Base-by-base conservation (phyloP, 2,329 filamentous ascomycete genomes). In the Pestalotiopsis sp. region DNA sequence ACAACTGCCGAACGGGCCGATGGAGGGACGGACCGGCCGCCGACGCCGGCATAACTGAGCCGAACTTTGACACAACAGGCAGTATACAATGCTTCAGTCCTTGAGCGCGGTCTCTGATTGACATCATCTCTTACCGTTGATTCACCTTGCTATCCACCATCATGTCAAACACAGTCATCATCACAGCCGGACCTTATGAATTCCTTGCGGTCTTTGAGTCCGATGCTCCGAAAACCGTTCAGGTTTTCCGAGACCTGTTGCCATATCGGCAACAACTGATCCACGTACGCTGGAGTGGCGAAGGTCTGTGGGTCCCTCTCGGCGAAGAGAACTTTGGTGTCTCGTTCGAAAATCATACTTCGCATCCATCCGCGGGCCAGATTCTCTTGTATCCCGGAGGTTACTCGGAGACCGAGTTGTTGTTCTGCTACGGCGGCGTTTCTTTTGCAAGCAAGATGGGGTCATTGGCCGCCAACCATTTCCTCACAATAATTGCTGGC, bases 381-480 rank as follows among this genome's bases (percentile, higher is more conserved):
- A 64, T 64, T 24, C 24, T 64, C 22, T 24, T 64, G 22, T 64
- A 64, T 22, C 62, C 62, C n/a, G 62, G 62, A 17, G 62, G 62
- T 30, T 64, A 39, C 30, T 64, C 62, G 22, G 62, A 64, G 44
- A 64, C 62, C 10, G 62, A 64, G 24, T 52, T 64, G 24, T 20
- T 64, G n/a, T 64, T 64, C 44, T 64, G 62, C 62, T 64, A 64
- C 4, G 62, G 62, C 3, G 62, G 62, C 11, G 62, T 64, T 17
- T 48, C 62, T 2, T 64, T 64, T 52, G 62, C 62, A 9, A 64
- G 62, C 62, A 64, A 64, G 39, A 64, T 64, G 62, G 62, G 62
- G 6, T 26, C 62, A 24, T n/a, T 64, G 44, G 62, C 62, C 11
- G 62, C 62, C 13, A 64, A 64, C 26, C 62, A 64, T 30, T 64